These are phyloP conservation scores for Penicillium bialowiezense DNA, from an alignment of 495 filamentous ascomycete genomes.

Conservation along the genomic window DNA sequence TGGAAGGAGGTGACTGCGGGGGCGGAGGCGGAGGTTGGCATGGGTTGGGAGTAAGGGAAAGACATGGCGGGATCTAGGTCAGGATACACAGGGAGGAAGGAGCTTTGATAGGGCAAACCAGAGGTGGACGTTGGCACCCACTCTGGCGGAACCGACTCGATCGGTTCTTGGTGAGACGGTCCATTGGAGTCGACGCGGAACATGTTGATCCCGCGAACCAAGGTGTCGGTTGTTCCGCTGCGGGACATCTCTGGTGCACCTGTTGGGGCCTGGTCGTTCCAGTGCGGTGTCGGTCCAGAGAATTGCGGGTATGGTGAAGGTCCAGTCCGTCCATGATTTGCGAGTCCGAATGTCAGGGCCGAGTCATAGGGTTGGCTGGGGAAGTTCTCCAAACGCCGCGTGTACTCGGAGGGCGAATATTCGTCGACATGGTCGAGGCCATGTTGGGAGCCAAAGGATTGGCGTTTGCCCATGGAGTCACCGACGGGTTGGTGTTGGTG, in stretches of 20 bases:
- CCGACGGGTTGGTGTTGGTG: slow-evolving; percentile 26
- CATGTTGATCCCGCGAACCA: slow-evolving; percentile 44
- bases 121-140: slow-evolving; percentile 36
- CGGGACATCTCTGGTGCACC: slow-evolving; percentile 44
- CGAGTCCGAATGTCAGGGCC: slow-evolving; percentile 28
- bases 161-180: slow-evolving; percentile 24
- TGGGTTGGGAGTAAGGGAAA: slow-evolving; percentile 14
- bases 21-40: slow-evolving; percentile 35
- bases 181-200: slow-evolving; percentile 42
- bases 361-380: slow-evolving; percentile 24
- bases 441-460: slow-evolving; percentile 33
- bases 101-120: slow-evolving; percentile 22
- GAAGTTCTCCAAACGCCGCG: slow-evolving; percentile 34
- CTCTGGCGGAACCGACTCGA: slow-evolving; percentile 31
- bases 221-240: slow-evolving; percentile 41
- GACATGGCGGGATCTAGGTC: slow-evolving; percentile 24
- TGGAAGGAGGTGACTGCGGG: slow-evolving; percentile 27
- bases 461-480: slow-evolving; percentile 26
- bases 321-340: slow-evolving; percentile 30
- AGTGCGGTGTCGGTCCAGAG: slow-evolving; percentile 17
- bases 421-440: slow-evolving; percentile 40
- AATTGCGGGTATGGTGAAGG: slow-evolving; percentile 11
- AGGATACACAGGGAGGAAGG: slow-evolving; percentile 24
- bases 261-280: slow-evolving; percentile 18
- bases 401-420: slow-evolving; percentile 43